phyloP scores from a whole-genome alignment of 495 filamentous ascomycete genomes.

The Thermochaetoides thermophila region DNA sequence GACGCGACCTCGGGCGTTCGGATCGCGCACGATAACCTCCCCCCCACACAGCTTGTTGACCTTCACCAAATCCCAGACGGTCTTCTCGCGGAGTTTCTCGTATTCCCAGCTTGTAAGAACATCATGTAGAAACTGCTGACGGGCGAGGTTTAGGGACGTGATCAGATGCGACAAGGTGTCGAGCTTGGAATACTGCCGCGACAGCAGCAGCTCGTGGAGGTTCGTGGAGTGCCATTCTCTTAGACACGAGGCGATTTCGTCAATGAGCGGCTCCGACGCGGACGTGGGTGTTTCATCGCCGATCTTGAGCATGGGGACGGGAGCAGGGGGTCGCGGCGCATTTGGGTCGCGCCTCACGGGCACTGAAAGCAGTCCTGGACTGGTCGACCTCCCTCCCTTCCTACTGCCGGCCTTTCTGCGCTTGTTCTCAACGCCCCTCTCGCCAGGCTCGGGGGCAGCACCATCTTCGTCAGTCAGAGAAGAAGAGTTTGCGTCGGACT shows the following conservation, averaged over 20 bases:
- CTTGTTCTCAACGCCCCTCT: constrained; percentile 25
- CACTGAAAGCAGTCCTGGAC: constrained; percentile 15
- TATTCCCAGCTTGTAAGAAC: constrained; percentile 81
- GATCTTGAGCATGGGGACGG: constrained; percentile 93
- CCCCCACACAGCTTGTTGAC: constrained; percentile 87
- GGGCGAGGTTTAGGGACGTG: constrained; percentile 60
- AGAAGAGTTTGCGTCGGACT: constrained; percentile 20
- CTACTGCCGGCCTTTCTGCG: constrained; percentile 16
- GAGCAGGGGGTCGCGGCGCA: constrained; percentile 67
- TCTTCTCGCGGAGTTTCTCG: constrained; percentile 56
- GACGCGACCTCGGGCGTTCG: constrained; percentile 64
- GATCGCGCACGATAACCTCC: constrained; percentile 88
- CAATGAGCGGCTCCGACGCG: constrained; percentile 76
- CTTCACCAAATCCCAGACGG: constrained; percentile 84
- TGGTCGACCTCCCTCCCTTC: constrained; percentile 2
- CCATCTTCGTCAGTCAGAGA: constrained; percentile 10
- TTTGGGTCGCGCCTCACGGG: constrained; percentile 36
- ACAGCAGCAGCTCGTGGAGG: constrained; percentile 81
- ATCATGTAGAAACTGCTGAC: constrained; percentile 83
- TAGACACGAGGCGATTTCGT: constrained; percentile 91
- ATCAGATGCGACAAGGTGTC: constrained; percentile 71
- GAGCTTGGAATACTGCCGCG: constrained; percentile 61
- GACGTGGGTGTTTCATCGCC: constrained; percentile 92
- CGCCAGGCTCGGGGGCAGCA: constrained; percentile 29
- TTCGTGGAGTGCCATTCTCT: constrained; percentile 98